These are phyloP conservation scores for Mycotypha africana DNA, from an alignment of 371 early-diverging fungal species.

Conservation along the genomic window DNA sequence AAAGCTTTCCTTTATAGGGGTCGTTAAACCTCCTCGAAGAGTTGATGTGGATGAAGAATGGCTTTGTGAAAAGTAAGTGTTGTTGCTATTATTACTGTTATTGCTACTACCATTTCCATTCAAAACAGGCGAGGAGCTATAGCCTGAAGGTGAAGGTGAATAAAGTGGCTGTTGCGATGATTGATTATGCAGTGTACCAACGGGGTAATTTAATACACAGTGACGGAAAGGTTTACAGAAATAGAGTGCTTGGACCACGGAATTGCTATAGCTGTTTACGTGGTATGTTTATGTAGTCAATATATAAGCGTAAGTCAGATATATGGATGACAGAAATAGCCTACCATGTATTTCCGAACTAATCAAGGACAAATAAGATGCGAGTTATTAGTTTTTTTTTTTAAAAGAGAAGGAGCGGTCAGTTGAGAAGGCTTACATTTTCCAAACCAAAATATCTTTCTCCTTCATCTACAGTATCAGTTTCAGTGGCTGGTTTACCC, in stretches of 20 bases:
- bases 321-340: too few relatives aligned
- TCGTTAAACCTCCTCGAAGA: too few relatives aligned
- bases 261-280: constrained; percentile 83
- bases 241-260: constrained; percentile 93
- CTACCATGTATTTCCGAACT: constrained; percentile 94
- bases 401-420: background rate
- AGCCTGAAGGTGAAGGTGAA: constrained; percentile 2
- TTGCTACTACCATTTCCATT: constrained; percentile 10
- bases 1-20: too few relatives aligned
- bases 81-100: too few relatives aligned
- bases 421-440: constrained; percentile 65
- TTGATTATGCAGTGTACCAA: too few relatives aligned
- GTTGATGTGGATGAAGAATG: too few relatives aligned
- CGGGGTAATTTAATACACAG: constrained; percentile 76
- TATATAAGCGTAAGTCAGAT: too few relatives aligned
- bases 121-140: constrained; percentile 18
- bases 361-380: too few relatives aligned
- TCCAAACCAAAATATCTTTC: constrained; percentile 86
- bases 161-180: constrained; percentile 1
- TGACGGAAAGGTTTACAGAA: constrained; percentile 94
- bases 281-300: background rate
- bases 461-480: constrained; percentile 38
- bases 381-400: too few relatives aligned
- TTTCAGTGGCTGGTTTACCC: constrained; percentile 32
- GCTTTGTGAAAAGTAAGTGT: too few relatives aligned